These are phyloP conservation scores for Berkeleyomyces basicola DNA, from an alignment of 2,329 filamentous ascomycete species.

Conservation along the genomic window DNA sequence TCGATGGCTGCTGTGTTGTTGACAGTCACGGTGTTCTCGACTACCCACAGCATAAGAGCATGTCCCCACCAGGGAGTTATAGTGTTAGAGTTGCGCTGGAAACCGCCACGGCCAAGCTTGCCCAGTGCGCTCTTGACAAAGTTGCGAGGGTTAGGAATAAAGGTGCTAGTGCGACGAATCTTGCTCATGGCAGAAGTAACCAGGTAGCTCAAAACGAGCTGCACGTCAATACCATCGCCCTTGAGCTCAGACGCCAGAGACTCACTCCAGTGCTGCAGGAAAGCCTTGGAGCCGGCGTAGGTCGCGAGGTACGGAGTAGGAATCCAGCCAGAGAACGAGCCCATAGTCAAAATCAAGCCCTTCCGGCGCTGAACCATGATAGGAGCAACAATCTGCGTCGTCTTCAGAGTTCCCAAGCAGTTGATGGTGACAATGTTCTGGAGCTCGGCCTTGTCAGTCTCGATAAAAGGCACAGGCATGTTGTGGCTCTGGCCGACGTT, in stretches of 20 bases:
- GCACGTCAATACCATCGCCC: slow-evolving; percentile 67
- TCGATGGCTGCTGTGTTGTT: slow-evolving; percentile 30
- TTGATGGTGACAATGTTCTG: slow-evolving; percentile 89
- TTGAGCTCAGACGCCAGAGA: slow-evolving; percentile 72
- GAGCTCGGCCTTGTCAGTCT: slow-evolving; percentile 66
- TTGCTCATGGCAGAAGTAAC: slow-evolving; percentile 97
- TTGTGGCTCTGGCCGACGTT: slow-evolving; percentile 91
- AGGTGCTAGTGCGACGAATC: slow-evolving; percentile 58
- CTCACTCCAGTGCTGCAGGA: slow-evolving; percentile 90
- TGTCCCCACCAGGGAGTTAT: slow-evolving; percentile 92
- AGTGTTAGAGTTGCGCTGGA: slow-evolving; percentile 63
- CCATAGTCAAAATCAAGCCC: slow-evolving; percentile 91
- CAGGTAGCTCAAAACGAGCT: slow-evolving; percentile 81
- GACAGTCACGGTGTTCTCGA: slow-evolving; percentile 42
- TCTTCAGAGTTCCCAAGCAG: slow-evolving; percentile 74
- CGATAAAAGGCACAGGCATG: slow-evolving; percentile 77
- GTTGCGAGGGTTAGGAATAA: slow-evolving; percentile 64
- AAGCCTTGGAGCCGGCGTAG: slow-evolving; percentile 95
- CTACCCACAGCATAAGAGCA: slow-evolving; percentile 69
- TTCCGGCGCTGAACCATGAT: slow-evolving; percentile 70
- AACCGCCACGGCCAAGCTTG: slow-evolving; percentile 62
- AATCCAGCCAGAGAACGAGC: slow-evolving; percentile 83
- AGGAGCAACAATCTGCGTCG: slow-evolving; percentile 72
- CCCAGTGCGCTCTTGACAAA: slow-evolving; percentile 67
- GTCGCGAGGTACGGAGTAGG: slow-evolving; percentile 87